Evolutionary conservation across 176 grass and related monocot genomes (phyloP), one percentile per base, ranked within the genome.

Genomic region (Typha latifolia): DNA sequence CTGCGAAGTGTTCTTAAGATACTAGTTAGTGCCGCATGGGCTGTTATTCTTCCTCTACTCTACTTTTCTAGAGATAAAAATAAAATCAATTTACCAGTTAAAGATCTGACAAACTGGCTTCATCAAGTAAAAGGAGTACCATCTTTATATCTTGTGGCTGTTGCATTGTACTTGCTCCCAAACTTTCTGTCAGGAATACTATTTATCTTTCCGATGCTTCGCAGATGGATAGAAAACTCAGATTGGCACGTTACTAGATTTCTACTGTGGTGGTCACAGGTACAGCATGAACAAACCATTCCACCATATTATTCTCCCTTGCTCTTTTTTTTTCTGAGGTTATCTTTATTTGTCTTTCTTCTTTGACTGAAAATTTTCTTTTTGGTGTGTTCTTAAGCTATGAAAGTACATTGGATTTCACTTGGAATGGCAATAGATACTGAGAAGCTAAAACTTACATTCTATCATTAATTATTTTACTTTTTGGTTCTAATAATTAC

Each of bases 221-320:
- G 87, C 55, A 88, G 85, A 67, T 96, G 87, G 87, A 96, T 91
- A 77, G 84, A 96, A 53, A 91, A 77, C 72, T 96, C 92, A 12
- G 85, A 96, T 80, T 91, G 85, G 85, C 74, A 80, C 68, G 82
- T 91, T 32, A 82, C 89, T 64, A 79, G 92, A 64, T 78, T 96
- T 11, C 85, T 96, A 12, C 63, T 96, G 3, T 96, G 92, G 92
- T 96, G 92, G 92, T 91, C 88, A 75, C 92, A 96, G 92, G 92
- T 56, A 56, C 52, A 56, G 18, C 14, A 56, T 56, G 52, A 14
- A 56, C 18, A 56, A n/a, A n/a, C n/a, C 18, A 20, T 19, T 56
- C 18, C 18, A n/a, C 16, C 14, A 56, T 56, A 20, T 56, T n/a
- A 9, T n/a, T 56, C 52, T 19, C 52, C 9, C 52, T 20, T 56